Conservation (phyloP, 176 grass and related monocot species). For the Musa acuminata region DNA sequence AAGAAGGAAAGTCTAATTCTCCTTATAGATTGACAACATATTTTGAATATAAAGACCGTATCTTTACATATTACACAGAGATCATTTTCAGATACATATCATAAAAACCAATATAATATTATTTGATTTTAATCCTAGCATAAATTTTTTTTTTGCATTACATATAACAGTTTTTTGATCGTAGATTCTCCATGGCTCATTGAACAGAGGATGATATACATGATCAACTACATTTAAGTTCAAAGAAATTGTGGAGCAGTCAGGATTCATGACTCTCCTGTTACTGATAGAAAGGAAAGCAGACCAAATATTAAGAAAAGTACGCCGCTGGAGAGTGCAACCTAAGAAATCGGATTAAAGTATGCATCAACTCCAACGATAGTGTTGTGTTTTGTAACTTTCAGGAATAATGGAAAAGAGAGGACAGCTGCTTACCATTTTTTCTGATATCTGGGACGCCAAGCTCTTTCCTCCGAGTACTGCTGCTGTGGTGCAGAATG, state of each 20-base stretch:
- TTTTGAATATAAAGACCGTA: no score
- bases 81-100: no score
- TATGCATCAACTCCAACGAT: no score
- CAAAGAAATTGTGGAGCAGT: not conserved
- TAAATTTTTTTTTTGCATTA: no score
- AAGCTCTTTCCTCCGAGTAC: conserved; percentile 92
- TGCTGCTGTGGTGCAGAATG: conserved; percentile 91
- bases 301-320: not conserved
- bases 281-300: not conserved
- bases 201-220: not conserved
- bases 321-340: not conserved
- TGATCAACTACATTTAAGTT: not conserved
- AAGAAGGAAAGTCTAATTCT: no score
- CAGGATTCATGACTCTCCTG: not conserved
- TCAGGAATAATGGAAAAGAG: no score
- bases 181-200: not conserved
- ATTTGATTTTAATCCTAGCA: no score
- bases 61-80: no score
- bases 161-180: no score
- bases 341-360: not conserved
- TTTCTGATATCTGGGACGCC: conserved; percentile 97
- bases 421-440: conserved; percentile 42
- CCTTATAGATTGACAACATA: no score
- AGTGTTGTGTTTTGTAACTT: no score
- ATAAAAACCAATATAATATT: no score